Conservation (phyloP, 345 rosid genomes). For the Citrus sp. region DNA sequence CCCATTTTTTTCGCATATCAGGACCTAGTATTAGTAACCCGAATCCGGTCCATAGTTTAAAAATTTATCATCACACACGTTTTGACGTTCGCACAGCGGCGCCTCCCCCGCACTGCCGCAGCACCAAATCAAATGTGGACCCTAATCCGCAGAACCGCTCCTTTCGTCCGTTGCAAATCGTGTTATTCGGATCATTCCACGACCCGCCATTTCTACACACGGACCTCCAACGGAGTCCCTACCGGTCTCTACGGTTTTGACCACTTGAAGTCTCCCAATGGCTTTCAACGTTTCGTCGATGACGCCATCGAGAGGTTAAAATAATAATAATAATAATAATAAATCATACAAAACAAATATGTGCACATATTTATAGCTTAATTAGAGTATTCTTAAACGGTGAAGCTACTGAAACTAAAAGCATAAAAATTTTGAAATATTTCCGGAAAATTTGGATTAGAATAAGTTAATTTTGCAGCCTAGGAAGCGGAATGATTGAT, state of each 20-base stretch:
- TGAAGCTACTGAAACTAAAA: neutral
- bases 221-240: slow-evolving; percentile 31
- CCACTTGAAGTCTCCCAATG: slow-evolving; percentile 67
- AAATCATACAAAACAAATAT: neutral
- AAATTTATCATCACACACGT: neutral
- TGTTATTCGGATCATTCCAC: slow-evolving; percentile 15
- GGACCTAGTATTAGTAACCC: neutral
- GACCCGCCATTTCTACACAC: slow-evolving; percentile 34
- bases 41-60: neutral
- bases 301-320: slow-evolving; percentile 77
- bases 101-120: neutral
- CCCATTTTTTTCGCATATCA: neutral
- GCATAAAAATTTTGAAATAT: neutral
- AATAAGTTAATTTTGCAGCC: neutral
- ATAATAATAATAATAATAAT: neutral
- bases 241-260: slow-evolving; percentile 86
- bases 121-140: slow-evolving; percentile 33
- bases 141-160: slow-evolving; percentile 22
- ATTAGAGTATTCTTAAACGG: neutral
- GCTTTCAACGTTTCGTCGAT: slow-evolving; percentile 82
- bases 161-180: slow-evolving; percentile 12
- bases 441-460: too few species aligned
- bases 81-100: neutral
- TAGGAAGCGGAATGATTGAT: neutral
- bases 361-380: neutral